Percentiles rank a stretch among this genome's conserved stretches.
Evolutionary conservation across 177 flowering plant genomes (phyloP).

Genomic region (Telopea speciosissima): DNA sequence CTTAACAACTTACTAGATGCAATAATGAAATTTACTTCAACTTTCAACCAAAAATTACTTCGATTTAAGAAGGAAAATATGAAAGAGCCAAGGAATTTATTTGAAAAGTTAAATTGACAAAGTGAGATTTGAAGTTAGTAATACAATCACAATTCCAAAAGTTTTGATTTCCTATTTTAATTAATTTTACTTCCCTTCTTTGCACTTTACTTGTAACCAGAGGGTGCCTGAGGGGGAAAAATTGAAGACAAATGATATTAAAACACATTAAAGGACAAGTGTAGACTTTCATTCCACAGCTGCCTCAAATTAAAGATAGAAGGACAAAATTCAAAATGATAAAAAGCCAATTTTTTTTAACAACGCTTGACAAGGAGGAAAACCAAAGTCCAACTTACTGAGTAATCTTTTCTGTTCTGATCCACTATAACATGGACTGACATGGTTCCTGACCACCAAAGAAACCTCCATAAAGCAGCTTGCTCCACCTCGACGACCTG

Average conservation of each 20-base stretch:
- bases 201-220: no score
- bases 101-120: no score
- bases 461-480: conserved; percentile 92
- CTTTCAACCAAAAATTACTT: no score
- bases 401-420: conserved; percentile 71
- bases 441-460: conserved; percentile 94
- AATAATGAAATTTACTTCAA: no score
- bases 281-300: background rate
- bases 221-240: background rate
- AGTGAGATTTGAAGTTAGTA: no score
- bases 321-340: background rate
- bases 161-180: no score
- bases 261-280: background rate
- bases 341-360: background rate
- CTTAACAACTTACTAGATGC: no score
- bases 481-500: conserved; percentile 93
- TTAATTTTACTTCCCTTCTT: no score
- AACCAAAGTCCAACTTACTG: conserved; percentile 40
- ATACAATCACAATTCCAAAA: no score
- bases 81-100: no score
- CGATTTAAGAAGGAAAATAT: no score
- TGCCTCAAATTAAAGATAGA: background rate
- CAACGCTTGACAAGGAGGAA: background rate
- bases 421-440: conserved; percentile 91
- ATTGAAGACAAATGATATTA: background rate